These are phyloP conservation scores for Trichoderma hamatum DNA, from an alignment of 2,329 filamentous ascomycete genomes.

Conservation along the genomic window DNA sequence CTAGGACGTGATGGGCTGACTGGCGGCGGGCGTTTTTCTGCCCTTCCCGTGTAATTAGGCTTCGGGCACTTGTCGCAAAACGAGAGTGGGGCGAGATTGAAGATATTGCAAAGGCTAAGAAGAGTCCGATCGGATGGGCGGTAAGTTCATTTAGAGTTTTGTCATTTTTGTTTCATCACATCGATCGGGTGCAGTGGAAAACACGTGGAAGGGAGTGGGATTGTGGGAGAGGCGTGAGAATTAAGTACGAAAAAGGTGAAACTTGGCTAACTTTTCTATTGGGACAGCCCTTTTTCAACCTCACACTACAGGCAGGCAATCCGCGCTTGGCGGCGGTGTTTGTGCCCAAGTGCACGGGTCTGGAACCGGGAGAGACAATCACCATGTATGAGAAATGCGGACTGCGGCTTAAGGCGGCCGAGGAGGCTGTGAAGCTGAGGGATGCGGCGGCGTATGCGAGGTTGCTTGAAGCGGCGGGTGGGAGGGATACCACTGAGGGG, in stretches of 20 bases:
- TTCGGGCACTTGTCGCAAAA: constrained; percentile 86
- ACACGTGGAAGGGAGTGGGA: not conserved
- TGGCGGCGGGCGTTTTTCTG: constrained; percentile 15
- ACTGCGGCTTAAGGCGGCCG: constrained; percentile 82
- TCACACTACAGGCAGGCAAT: constrained; percentile 85
- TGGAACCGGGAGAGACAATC: constrained; percentile 71
- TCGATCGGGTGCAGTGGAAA: not conserved
- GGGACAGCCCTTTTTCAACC: constrained; percentile 84
- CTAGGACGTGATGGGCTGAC: constrained; percentile 8
- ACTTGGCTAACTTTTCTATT: not conserved
- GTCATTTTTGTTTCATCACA: not conserved
- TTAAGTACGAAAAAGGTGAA: not conserved
- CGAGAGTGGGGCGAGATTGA: constrained; percentile 93
- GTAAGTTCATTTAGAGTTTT: constrained; percentile 52
- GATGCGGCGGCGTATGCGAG: constrained; percentile 75
- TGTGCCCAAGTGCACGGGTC: constrained; percentile 79
- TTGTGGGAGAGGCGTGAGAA: not conserved
- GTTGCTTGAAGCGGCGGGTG: constrained; percentile 70
- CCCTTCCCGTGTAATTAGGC: constrained; percentile 46
- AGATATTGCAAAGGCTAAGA: constrained; percentile 75
- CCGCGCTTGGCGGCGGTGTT: constrained; percentile 81
- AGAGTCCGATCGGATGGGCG: constrained; percentile 96
- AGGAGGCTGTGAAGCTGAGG: constrained; percentile 84
- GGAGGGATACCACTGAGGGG: constrained; percentile 65
- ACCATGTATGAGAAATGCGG: constrained; percentile 98